Percentiles rank a stretch among this genome's conserved stretches.
phyloP scores from a whole-genome alignment of 371 early-diverging fungal species.

The Mucor saturninus region DNA sequence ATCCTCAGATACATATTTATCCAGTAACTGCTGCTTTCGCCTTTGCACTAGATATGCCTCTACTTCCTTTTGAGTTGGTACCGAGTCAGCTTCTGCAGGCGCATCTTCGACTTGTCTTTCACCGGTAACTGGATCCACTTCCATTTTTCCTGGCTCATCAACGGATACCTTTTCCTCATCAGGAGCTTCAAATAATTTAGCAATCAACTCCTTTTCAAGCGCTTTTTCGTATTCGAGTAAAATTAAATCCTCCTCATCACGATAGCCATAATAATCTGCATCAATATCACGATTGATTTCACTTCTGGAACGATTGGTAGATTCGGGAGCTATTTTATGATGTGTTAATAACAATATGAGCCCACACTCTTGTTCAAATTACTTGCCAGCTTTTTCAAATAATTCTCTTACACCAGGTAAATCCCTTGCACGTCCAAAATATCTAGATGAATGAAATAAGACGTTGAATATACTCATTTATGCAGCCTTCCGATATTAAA shows the following conservation, averaged over 20 bases:
- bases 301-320: slow-evolving; percentile 57
- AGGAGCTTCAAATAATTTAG: slow-evolving; percentile 37
- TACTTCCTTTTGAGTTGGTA: slow-evolving; percentile 77
- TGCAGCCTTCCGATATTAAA: neutral
- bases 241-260: slow-evolving; percentile 90
- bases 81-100: slow-evolving; percentile 29
- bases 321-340: slow-evolving; percentile 28
- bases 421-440: slow-evolving; percentile 97
- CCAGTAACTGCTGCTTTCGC: slow-evolving; percentile 66
- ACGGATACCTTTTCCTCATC: slow-evolving; percentile 35
- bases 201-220: slow-evolving; percentile 53
- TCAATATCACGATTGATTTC: slow-evolving; percentile 86
- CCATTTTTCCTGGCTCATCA: slow-evolving; percentile 19
- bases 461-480: neutral
- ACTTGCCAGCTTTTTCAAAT: slow-evolving; percentile 73
- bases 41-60: slow-evolving; percentile 75
- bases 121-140: slow-evolving; percentile 26
- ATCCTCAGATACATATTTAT: slow-evolving; percentile 46
- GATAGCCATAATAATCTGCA: slow-evolving; percentile 95
- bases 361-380: no score
- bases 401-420: slow-evolving; percentile 94
- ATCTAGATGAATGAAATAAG: slow-evolving; percentile 46
- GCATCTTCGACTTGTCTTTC: slow-evolving; percentile 26
- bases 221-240: slow-evolving; percentile 81
- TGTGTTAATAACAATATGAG: no score